A percentile compares a stretch with the other conserved stretches of the same genome.
These are phyloP conservation scores for Venturia effusa DNA, from an alignment of 2,329 filamentous ascomycete species.

Conservation along the genomic window DNA sequence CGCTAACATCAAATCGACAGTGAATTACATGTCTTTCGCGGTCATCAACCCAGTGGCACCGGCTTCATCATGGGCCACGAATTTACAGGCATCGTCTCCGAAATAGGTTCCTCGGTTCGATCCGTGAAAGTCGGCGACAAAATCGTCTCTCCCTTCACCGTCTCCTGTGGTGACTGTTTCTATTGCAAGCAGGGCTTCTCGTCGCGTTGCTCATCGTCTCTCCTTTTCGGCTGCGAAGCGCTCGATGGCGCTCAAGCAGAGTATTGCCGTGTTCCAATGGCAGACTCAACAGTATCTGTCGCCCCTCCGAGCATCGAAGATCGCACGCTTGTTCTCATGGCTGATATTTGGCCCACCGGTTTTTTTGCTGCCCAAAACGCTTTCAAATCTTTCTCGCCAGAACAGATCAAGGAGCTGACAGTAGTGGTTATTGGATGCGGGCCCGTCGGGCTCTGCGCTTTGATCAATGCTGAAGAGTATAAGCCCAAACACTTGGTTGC, in stretches of 20 bases:
- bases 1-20: conserved; percentile 31
- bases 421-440: conserved; percentile 79
- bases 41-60: conserved; percentile 59
- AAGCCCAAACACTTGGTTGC: conserved; percentile 67
- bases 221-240: conserved; percentile 57
- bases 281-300: conserved; percentile 69
- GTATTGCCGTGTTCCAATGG: conserved; percentile 65
- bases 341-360: conserved; percentile 78
- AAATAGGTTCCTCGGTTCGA: conserved; percentile 56
- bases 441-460: conserved; percentile 66
- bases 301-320: conserved; percentile 66
- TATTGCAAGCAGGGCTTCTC: conserved; percentile 72
- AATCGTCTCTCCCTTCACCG: conserved; percentile 73
- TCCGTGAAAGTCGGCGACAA: conserved; percentile 63
- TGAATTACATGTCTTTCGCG: conserved; percentile 78
- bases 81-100: conserved; percentile 66
- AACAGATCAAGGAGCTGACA: conserved; percentile 53
- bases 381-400: conserved; percentile 49
- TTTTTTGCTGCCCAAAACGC: conserved; percentile 76
- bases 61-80: conserved; percentile 71
- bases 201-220: conserved; percentile 60
- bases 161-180: conserved; percentile 55
- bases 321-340: conserved; percentile 73
- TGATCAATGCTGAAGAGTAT: conserved; percentile 66
- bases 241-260: conserved; percentile 76